These are phyloP conservation scores for Hordeum pubiflorum DNA, from an alignment of 202 grass and related monocot genomes.

Conservation along the genomic window DNA sequence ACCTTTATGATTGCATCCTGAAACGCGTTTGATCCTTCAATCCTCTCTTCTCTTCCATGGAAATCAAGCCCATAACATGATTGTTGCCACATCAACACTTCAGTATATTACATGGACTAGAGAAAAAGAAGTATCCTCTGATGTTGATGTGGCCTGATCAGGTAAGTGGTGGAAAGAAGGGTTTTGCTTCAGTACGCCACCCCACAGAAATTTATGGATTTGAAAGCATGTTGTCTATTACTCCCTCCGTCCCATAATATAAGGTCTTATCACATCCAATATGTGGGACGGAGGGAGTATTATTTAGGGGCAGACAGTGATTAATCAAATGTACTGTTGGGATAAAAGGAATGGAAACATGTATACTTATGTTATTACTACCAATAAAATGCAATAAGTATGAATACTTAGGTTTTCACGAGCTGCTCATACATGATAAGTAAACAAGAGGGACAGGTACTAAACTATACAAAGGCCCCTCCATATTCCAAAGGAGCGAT, in stretches of 20 bases:
- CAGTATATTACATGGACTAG: background rate
- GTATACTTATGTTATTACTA: background rate
- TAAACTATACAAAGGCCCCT: background rate
- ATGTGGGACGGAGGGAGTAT: background rate
- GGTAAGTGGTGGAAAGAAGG: background rate
- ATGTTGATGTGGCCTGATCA: background rate
- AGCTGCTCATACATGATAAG: background rate
- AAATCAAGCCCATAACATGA: background rate
- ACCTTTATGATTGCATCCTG: no score
- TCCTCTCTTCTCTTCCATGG: background rate
- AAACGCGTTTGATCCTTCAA: background rate
- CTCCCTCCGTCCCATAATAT: no score
- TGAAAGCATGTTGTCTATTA: background rate
- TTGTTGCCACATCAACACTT: background rate
- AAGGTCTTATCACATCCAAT: no score
- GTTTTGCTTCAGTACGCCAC: background rate
- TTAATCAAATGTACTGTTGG: slow-evolving; percentile 2
- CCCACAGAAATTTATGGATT: background rate
- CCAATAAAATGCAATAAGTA: background rate
- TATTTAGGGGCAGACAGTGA: background rate
- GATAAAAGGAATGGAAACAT: background rate
- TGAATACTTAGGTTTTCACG: background rate
- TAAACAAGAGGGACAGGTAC: background rate
- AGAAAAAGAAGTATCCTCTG: background rate
- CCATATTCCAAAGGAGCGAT: background rate